Conservation (phyloP, 1,284 basidiomycete genomes). For the Tilletia setariae region DNA sequence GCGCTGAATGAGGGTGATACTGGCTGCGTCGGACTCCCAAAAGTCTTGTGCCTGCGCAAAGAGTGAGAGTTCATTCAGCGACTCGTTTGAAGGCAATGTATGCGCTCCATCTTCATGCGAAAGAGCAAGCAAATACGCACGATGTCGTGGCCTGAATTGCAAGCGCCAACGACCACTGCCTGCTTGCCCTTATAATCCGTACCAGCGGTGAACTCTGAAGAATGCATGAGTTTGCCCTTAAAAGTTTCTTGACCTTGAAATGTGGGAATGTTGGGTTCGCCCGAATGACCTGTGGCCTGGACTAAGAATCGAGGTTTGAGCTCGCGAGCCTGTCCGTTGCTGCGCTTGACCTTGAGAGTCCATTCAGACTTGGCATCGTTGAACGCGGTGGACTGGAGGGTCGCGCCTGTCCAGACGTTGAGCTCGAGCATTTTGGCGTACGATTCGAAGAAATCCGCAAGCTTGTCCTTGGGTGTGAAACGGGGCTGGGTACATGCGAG, state of each 20-base stretch:
- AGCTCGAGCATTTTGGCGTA: constrained; percentile 67
- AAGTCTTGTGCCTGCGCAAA: not conserved
- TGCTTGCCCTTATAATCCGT: constrained; percentile 63
- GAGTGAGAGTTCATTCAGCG: not conserved
- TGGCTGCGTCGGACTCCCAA: constrained; percentile 55
- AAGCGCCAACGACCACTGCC: constrained; percentile 64
- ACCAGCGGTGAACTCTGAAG: constrained; percentile 60
- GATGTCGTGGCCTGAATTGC: constrained; percentile 62
- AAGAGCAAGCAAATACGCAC: constrained; percentile 57
- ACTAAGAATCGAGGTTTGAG: constrained; percentile 62
- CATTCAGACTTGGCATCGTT: constrained; percentile 61
- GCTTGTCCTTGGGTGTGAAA: constrained; percentile 57
- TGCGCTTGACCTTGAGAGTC: constrained; percentile 60
- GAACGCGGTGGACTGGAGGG: constrained; percentile 58
- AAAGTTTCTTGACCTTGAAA: constrained; percentile 60
- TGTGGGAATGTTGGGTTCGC: constrained; percentile 58
- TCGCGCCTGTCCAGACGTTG: constrained; percentile 66
- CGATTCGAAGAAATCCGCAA: constrained; percentile 68
- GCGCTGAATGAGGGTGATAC: constrained; percentile 67
- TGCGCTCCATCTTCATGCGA: no score
- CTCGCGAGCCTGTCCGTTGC: constrained; percentile 57
- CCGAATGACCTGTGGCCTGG: constrained; percentile 65
- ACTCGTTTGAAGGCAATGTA: no score
- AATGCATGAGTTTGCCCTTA: constrained; percentile 63
- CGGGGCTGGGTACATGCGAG: constrained; percentile 23